phyloP scores from a whole-genome alignment of 2,329 filamentous ascomycete genomes.

The Fusarium vanettenii region DNA sequence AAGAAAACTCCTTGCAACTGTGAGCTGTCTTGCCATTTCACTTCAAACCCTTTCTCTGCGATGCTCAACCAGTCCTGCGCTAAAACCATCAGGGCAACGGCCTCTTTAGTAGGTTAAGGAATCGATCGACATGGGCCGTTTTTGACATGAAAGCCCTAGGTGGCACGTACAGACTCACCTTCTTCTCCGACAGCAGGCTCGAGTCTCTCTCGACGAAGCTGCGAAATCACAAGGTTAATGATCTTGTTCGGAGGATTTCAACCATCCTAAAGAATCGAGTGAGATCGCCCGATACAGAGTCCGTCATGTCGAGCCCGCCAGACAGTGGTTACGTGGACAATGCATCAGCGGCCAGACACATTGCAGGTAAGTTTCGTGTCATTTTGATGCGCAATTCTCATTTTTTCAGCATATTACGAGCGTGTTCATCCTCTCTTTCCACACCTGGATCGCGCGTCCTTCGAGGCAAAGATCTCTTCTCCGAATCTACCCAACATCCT shows the following conservation, averaged over 20 bases:
- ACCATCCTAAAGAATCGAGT: constrained; percentile 23
- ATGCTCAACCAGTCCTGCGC: not conserved
- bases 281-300: constrained; percentile 17
- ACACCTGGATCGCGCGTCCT: constrained; percentile 15
- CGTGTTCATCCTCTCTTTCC: constrained; percentile 37
- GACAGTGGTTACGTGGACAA: constrained; percentile 6
- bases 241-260: constrained; percentile 36
- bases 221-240: constrained; percentile 33
- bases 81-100: constrained; percentile 30
- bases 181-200: constrained; percentile 36
- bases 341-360: constrained; percentile 10
- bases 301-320: not conserved
- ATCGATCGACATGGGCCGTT: not conserved
- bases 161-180: constrained; percentile 35
- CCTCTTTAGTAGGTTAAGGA: constrained; percentile 20
- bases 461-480: constrained; percentile 15
- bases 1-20: not conserved
- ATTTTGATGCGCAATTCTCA: not conserved
- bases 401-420: constrained; percentile 30
- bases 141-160: constrained; percentile 10
- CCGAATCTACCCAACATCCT: constrained; percentile 1
- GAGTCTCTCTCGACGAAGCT: constrained; percentile 33
- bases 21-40: not conserved
- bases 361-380: constrained; percentile 1
- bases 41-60: not conserved